Base-by-base conservation (phyloP, 2,329 filamentous ascomycete genomes). In the Gliomastix tumulicola region DNA sequence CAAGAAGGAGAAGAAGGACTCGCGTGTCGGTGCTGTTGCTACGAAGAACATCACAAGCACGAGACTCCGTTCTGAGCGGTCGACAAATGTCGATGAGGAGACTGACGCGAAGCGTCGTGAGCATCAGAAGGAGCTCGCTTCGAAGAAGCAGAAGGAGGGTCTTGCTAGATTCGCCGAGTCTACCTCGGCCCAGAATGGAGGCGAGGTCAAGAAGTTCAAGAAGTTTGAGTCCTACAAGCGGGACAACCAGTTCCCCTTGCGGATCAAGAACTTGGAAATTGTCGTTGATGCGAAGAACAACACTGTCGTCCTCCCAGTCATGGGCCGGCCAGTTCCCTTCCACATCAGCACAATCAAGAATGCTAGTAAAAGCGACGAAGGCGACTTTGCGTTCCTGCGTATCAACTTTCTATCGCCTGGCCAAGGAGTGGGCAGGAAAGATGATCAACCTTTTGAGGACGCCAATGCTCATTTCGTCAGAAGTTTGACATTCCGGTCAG, bases 271-370 rank as follows among this genome's bases (percentile, higher is more conserved):
- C 50, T 70, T 97, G 39, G 82, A 86, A 43, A 88, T 98, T 43
- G 76, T 95, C 17, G 88, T 97, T 12, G 92, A 98, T 55, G 74
- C 78, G 48, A 97, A 95, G 68, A 92, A 88, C 51, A 77, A 77
- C 39, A 96, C 90, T 0, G 79, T 98, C 40, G 83, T 98, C 36
- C 76, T 98, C 30, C 92, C 94, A 4, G 90, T 98, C 50, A 95
- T 98, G 88, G 92, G 92, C 30, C 81, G 94, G 7, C 90, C 92
- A 0, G 92, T 98, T 19, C 92, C 92, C 0, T 98, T 97, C 68
- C 94, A 98, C 60, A 97, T 98, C 55, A 76, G 79, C 56, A 97
- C 94, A 3, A 95, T 98, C 73, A 98, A 98, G 65, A 98, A 97
- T 56, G 92, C 90, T 17, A 97, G 90, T 66, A 95, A 95, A 62